phyloP scores from a whole-genome alignment of 2,329 filamentous ascomycete genomes.

The Fusarium veterinarium region DNA sequence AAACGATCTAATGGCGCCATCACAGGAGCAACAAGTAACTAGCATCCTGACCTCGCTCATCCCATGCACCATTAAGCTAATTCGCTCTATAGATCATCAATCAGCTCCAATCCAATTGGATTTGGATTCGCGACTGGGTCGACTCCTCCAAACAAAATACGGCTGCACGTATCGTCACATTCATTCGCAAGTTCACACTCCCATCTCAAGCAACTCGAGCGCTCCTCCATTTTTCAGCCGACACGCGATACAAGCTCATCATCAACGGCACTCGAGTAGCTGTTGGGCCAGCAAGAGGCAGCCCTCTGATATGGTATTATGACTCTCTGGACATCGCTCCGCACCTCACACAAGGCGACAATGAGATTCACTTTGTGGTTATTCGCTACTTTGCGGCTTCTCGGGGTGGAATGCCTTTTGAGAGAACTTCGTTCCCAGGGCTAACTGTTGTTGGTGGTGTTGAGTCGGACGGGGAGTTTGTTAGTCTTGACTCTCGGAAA shows the following conservation, averaged over 20 bases:
- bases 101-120: background rate
- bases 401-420: background rate
- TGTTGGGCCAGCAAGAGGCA: background rate
- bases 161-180: background rate
- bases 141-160: background rate
- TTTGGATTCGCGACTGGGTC: background rate
- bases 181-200: background rate
- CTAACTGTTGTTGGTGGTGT: background rate
- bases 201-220: background rate
- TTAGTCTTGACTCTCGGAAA: background rate
- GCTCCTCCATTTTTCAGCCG: background rate
- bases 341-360: background rate
- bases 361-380: background rate
- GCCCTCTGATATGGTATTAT: background rate
- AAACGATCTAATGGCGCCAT: background rate
- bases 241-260: background rate
- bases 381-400: background rate
- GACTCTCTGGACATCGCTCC: background rate
- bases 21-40: background rate
- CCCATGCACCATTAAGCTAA: background rate
- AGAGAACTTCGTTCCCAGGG: background rate
- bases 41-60: accelerated
- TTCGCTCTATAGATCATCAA: accelerated
- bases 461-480: background rate
- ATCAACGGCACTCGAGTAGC: background rate